Conservation (phyloP, 2,329 filamentous ascomycete genomes). For the Fusarium albidum region DNA sequence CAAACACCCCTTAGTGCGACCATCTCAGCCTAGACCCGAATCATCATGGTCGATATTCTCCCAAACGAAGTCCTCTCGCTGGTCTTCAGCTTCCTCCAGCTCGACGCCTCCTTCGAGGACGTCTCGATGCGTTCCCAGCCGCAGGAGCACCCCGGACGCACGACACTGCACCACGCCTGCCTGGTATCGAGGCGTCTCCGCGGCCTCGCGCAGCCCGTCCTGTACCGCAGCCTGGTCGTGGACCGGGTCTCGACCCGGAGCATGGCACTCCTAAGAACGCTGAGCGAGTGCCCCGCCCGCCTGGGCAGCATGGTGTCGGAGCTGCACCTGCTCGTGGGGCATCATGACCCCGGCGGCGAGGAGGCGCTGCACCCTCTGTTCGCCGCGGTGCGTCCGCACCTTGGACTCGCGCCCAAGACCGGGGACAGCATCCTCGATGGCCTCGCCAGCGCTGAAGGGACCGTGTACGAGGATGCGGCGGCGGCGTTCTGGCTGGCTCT, state of each 20-base stretch:
- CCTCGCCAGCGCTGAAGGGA: not conserved
- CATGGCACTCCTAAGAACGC: not conserved
- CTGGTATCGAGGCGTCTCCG: not conserved
- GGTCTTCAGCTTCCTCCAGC: too few relatives aligned
- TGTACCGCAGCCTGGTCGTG: not conserved
- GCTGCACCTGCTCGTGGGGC: not conserved
- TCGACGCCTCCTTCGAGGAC: too few relatives aligned
- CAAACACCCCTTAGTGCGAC: too few relatives aligned
- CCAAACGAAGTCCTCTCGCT: too few relatives aligned
- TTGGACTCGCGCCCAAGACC: not conserved
- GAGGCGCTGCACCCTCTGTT: not conserved
- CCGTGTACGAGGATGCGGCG: not conserved
- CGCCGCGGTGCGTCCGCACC: not conserved
- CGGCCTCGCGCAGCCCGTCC: not conserved
- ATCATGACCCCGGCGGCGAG: not conserved
- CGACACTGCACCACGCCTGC: constrained; percentile 5
- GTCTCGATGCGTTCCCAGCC: too few relatives aligned
- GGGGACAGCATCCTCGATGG: not conserved
- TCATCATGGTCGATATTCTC: too few relatives aligned
- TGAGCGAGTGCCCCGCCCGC: not conserved
- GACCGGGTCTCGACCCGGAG: not conserved
- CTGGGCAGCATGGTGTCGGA: not conserved
- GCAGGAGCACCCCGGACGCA: not conserved
- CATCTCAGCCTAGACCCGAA: too few relatives aligned
- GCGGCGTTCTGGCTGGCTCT: not conserved